Conservation (phyloP, 164 flowering plant genomes). For the Vitis riparia region DNA sequence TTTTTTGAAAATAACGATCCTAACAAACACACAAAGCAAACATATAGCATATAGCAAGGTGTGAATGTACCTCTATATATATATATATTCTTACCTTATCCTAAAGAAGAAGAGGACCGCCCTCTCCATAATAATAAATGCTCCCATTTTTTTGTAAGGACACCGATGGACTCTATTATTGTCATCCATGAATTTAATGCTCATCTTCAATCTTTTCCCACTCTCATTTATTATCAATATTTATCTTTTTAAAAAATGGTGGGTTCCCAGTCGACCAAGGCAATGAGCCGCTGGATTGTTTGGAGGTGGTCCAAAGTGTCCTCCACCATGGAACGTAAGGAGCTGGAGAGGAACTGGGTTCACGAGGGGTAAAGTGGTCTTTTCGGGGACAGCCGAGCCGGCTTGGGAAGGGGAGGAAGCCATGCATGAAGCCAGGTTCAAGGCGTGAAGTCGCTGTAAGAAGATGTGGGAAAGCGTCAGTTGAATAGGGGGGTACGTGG, state of each 20-base stretch:
- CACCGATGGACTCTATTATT: constrained; percentile 27
- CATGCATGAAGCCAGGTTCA: constrained; percentile 9
- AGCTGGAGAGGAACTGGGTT: no score
- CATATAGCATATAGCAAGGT: no score
- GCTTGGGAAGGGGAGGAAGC: not conserved
- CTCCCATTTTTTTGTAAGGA: constrained; percentile 14
- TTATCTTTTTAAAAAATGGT: not conserved
- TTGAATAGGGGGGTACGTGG: constrained; percentile 36
- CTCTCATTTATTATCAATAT: not conserved
- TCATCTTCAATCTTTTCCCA: not conserved
- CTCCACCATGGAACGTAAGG: no score
- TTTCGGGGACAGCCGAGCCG: no score
- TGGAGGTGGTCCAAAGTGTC: not conserved
- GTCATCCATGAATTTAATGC: constrained; percentile 22
- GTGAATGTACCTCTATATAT: no score
- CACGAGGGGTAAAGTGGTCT: no score
- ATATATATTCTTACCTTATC: not conserved
- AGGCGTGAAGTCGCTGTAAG: constrained; percentile 5
- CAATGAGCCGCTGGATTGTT: no score
- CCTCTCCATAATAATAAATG: constrained; percentile 20
- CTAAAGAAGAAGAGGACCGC: not conserved
- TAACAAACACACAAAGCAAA: no score
- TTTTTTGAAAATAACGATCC: no score
- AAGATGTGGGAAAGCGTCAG: constrained; percentile 1
- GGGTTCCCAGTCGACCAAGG: no score